Conservation (phyloP, 2,329 filamentous ascomycete species). For the Pseudocercospora crystallina region DNA sequence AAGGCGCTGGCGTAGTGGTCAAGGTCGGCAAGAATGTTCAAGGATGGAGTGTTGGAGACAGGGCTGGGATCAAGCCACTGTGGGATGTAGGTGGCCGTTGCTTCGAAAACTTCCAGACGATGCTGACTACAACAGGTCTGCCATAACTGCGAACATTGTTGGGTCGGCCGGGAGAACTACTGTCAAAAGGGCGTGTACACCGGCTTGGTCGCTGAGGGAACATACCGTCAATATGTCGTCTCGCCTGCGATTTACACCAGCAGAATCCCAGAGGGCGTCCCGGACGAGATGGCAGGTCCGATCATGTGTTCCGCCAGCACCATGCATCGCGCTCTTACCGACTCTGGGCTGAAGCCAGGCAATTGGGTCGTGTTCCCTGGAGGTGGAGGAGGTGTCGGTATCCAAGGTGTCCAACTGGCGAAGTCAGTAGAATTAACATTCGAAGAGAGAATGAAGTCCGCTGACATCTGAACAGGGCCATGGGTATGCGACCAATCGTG, state of each 20-base stretch:
- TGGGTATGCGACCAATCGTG: conserved; percentile 58
- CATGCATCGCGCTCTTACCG: conserved; percentile 57
- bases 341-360: conserved; percentile 51
- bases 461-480: conserved; percentile 38
- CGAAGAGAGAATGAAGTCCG: neutral
- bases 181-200: conserved; percentile 47
- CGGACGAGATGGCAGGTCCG: conserved; percentile 56
- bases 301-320: conserved; percentile 62
- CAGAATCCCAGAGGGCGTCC: conserved; percentile 56
- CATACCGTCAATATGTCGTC: conserved; percentile 61
- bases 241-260: conserved; percentile 57
- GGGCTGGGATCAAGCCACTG: conserved; percentile 52
- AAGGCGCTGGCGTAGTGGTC: conserved; percentile 59
- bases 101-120: neutral
- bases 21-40: conserved; percentile 56
- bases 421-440: conserved; percentile 9
- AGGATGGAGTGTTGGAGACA: conserved; percentile 54
- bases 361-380: conserved; percentile 58
- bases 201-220: conserved; percentile 46
- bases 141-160: conserved; percentile 40
- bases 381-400: conserved; percentile 57
- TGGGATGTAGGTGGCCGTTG: conserved; percentile 54
- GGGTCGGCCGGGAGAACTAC: conserved; percentile 55
- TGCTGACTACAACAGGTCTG: neutral
- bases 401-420: conserved; percentile 52